Evolutionary conservation across 768 basidiomycete species (phyloP).

Genomic region (Pholiota microspora): DNA sequence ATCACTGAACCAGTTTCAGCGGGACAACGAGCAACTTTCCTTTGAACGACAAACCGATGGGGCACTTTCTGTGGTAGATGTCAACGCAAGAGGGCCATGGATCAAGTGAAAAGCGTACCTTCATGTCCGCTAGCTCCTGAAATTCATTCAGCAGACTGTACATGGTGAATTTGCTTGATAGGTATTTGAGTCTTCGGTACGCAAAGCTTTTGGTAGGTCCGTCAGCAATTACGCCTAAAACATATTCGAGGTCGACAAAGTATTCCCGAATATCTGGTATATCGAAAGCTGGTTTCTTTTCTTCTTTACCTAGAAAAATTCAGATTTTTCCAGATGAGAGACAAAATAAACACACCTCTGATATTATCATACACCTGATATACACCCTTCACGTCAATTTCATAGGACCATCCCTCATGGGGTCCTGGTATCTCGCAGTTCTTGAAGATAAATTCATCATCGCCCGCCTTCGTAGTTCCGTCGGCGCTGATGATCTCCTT

Average conservation of each 20-base stretch:
- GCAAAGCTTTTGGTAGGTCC: slow-evolving; percentile 97
- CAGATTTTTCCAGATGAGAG: neutral
- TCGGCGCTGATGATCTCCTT: slow-evolving; percentile 45
- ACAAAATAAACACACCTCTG: slow-evolving; percentile 25
- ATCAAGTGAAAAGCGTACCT: slow-evolving; percentile 49
- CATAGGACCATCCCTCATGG: slow-evolving; percentile 59
- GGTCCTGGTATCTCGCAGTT: slow-evolving; percentile 71
- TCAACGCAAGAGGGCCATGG: neutral
- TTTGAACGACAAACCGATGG: slow-evolving; percentile 60
- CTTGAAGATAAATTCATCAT: slow-evolving; percentile 64
- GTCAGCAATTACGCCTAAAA: slow-evolving; percentile 88
- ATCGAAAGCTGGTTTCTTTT: slow-evolving; percentile 63
- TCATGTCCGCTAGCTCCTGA: slow-evolving; percentile 95
- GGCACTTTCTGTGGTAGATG: slow-evolving; percentile 57
- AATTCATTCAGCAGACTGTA: slow-evolving; percentile 90
- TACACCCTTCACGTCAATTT: slow-evolving; percentile 86
- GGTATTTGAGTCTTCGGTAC: slow-evolving; percentile 85
- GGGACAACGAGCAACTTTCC: neutral
- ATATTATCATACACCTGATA: slow-evolving; percentile 73
- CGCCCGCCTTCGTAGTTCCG: slow-evolving; percentile 22
- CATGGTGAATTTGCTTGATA: slow-evolving; percentile 93
- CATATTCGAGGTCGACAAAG: slow-evolving; percentile 92
- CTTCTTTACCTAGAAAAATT: slow-evolving; percentile 11
- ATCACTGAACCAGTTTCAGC: slow-evolving; percentile 55
- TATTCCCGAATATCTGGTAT: slow-evolving; percentile 91